Evolutionary conservation across 495 filamentous ascomycete species (phyloP).

Genomic region (Daldinia grandis): DNA sequence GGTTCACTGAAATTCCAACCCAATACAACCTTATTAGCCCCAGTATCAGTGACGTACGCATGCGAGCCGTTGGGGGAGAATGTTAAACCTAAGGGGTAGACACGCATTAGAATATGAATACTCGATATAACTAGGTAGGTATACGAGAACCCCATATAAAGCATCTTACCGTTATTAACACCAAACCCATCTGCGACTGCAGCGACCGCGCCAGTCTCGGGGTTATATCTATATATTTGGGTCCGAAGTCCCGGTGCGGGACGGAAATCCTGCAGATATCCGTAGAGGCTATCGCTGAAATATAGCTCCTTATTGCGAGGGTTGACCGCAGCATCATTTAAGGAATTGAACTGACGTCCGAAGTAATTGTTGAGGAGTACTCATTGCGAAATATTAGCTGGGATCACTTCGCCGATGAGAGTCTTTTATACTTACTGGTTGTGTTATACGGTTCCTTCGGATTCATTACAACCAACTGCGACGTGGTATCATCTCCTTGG

Average conservation of each 20-base stretch:
- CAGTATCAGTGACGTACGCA: slow-evolving; percentile 67
- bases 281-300: slow-evolving; percentile 73
- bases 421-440: slow-evolving; percentile 45
- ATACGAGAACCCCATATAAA: not conserved
- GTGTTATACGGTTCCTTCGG: slow-evolving; percentile 60
- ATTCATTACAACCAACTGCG: slow-evolving; percentile 57
- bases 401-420: not conserved
- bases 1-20: slow-evolving; percentile 48
- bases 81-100: slow-evolving; percentile 51
- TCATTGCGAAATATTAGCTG: slow-evolving; percentile 1
- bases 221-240: slow-evolving; percentile 66
- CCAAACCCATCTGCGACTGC: slow-evolving; percentile 65
- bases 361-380: slow-evolving; percentile 62
- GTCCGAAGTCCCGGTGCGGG: slow-evolving; percentile 59
- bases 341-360: slow-evolving; percentile 67
- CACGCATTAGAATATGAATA: not conserved
- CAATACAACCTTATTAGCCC: slow-evolving; percentile 53
- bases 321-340: slow-evolving; percentile 66
- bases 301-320: slow-evolving; percentile 64
- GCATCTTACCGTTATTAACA: slow-evolving; percentile 59
- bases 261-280: slow-evolving; percentile 65
- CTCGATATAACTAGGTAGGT: too few relatives aligned
- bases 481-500: slow-evolving; percentile 53
- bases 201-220: slow-evolving; percentile 55
- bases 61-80: slow-evolving; percentile 63